A percentile compares a stretch with the other conserved stretches of the same genome.
These are phyloP conservation scores for Acanthamoeba lenticulata DNA, from an alignment of 208 protist species.

Conservation along the genomic window DNA sequence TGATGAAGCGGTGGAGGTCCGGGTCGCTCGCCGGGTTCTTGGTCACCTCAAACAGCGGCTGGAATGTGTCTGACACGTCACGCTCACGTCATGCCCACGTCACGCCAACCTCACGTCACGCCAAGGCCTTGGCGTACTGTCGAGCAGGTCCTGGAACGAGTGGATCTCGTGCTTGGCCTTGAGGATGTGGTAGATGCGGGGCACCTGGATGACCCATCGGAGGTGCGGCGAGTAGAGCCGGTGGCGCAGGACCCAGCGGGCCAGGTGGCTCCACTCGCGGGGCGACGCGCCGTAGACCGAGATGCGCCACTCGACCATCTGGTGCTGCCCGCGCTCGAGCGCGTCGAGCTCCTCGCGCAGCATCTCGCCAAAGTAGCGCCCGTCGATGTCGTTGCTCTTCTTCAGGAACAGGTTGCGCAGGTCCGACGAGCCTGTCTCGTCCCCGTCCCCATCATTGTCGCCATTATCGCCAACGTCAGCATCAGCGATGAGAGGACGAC, in stretches of 20 bases:
- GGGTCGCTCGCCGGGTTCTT: conserved; percentile 91
- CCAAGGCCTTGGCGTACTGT: no score
- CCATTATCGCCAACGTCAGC: not conserved
- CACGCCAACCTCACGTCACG: no score
- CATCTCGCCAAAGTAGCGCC: conserved; percentile 96
- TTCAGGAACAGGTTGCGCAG: conserved; percentile 98
- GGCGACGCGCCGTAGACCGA: conserved; percentile 92
- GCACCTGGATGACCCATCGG: conserved; percentile 98
- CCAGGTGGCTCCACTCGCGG: conserved; percentile 96
- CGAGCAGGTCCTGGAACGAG: conserved; percentile 96
- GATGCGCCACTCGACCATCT: conserved; percentile 90
- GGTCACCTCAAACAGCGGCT: conserved; percentile 98
- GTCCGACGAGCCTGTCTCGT: not conserved
- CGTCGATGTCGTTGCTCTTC: conserved; percentile 98
- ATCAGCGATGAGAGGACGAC: not conserved
- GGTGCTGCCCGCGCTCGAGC: conserved; percentile 71
- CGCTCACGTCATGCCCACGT: no score
- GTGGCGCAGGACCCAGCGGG: conserved; percentile 95
- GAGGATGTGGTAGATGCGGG: conserved; percentile 95
- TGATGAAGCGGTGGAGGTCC: conserved; percentile 30
- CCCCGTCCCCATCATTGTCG: no score
- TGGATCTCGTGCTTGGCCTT: conserved; percentile 90
- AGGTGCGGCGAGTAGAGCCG: conserved; percentile 93
- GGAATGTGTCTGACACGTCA: conserved; percentile 95
- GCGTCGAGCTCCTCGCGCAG: conserved; percentile 7